A percentile compares a stretch with the other conserved stretches of the same genome.
Evolutionary conservation across 805 yeast species (phyloP).

Genomic region (Candida corydali): DNA sequence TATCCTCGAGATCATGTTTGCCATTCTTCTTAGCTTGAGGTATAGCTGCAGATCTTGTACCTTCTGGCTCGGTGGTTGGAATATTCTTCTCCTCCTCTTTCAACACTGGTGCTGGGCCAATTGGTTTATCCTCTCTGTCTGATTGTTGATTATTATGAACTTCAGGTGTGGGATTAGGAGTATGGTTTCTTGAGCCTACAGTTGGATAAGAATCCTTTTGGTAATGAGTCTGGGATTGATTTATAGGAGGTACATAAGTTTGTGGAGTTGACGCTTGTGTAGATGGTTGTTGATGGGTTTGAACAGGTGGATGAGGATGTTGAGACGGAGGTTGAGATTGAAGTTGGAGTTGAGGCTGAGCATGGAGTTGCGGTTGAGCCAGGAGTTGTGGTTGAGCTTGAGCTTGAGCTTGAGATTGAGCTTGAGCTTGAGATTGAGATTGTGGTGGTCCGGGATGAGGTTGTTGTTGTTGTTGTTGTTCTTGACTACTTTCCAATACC

Average conservation of each 20-base stretch:
- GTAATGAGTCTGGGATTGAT: slow-evolving; percentile 6
- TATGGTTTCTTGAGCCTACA: neutral
- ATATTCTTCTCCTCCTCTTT: neutral
- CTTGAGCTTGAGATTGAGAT: slow-evolving; percentile 8
- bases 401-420: slow-evolving; percentile 3
- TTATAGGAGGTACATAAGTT: neutral
- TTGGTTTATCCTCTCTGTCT: slow-evolving; percentile 5
- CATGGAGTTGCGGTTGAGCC: slow-evolving; percentile 4
- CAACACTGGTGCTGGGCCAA: slow-evolving; percentile 4
- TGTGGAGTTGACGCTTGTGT: neutral
- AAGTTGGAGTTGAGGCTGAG: slow-evolving; percentile 6
- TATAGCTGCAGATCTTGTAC: slow-evolving; percentile 7
- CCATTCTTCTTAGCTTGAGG: slow-evolving; percentile 7
- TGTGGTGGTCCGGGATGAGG: slow-evolving; percentile 15
- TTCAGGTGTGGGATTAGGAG: slow-evolving; percentile 7
- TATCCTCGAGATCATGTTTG: slow-evolving; percentile 39
- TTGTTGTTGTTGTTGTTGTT: slow-evolving; percentile 18
- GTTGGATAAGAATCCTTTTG: slow-evolving; percentile 11
- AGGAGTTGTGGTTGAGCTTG: slow-evolving; percentile 11
- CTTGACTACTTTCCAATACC: slow-evolving; percentile 48
- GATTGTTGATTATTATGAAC: slow-evolving; percentile 1
- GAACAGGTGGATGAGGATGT: slow-evolving; percentile 6
- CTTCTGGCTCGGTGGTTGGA: slow-evolving; percentile 8
- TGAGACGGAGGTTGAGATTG: slow-evolving; percentile 8
- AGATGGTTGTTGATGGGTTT: slow-evolving; percentile 5